Conservation (phyloP, 78 protist species). For the Planoprotostelium fungivorum region DNA sequence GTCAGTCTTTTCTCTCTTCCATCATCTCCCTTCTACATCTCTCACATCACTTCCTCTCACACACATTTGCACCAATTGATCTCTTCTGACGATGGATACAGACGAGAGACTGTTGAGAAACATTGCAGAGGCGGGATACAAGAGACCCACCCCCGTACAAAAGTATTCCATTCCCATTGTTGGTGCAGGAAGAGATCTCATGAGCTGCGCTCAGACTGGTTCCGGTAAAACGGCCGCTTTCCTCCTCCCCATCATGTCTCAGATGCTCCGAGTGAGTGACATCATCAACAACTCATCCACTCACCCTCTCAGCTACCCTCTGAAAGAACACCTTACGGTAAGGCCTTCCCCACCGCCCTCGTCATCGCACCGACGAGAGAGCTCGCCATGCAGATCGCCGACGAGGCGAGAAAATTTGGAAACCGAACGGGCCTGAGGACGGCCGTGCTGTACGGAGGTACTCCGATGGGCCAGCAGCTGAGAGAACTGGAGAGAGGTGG, state of each 20-base stretch:
- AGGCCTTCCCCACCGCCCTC: slow-evolving; percentile 56
- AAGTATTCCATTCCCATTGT: slow-evolving; percentile 84
- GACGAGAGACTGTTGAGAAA: background rate
- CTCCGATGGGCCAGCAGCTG: slow-evolving; percentile 77
- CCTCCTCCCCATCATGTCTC: slow-evolving; percentile 69
- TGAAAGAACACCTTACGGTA: background rate
- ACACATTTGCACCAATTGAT: background rate
- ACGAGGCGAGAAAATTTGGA: slow-evolving; percentile 83
- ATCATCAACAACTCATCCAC: background rate
- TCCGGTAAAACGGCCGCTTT: slow-evolving; percentile 94
- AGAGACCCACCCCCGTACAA: slow-evolving; percentile 95
- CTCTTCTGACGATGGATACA: background rate
- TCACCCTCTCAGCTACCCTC: background rate
- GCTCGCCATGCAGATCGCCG: slow-evolving; percentile 88
- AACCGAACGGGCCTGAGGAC: slow-evolving; percentile 62
- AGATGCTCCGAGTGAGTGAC: slow-evolving; percentile 11
- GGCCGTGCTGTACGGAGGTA: slow-evolving; percentile 93
- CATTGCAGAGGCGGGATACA: slow-evolving; percentile 22
- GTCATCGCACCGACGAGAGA: slow-evolving; percentile 98
- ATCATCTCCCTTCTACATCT: too few species aligned
- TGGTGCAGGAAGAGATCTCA: slow-evolving; percentile 80
- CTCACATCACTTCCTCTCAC: too few species aligned
- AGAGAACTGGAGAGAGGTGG: slow-evolving; percentile 75
- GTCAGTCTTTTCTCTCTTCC: too few species aligned
- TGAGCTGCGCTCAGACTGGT: slow-evolving; percentile 97